A percentile compares a stretch with the other conserved stretches of the same genome.
These are phyloP conservation scores for Cadophora gregata DNA, from an alignment of 2,329 filamentous ascomycete species.

Conservation along the genomic window DNA sequence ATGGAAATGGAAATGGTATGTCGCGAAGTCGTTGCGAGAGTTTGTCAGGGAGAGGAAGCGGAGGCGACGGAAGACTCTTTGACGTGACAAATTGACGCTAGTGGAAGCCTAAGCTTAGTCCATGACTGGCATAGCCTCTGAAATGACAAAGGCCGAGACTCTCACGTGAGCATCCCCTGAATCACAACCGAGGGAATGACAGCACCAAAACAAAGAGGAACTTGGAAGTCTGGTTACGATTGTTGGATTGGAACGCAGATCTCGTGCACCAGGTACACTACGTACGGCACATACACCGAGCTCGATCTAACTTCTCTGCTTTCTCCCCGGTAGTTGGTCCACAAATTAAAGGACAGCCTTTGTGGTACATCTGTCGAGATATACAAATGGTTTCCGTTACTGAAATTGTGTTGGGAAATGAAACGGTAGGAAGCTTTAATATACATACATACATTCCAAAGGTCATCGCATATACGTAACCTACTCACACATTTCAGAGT, in stretches of 20 bases:
- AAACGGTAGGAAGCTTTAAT: too few relatives aligned
- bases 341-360: too few relatives aligned
- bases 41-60: constrained; percentile 1
- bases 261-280: too few relatives aligned
- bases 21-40: not conserved
- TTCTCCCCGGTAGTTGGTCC: too few relatives aligned
- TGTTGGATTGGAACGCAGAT: too few relatives aligned
- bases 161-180: not conserved
- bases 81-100: not conserved
- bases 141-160: not conserved
- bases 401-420: too few relatives aligned
- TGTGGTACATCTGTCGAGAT: too few relatives aligned
- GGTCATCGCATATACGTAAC: not conserved
- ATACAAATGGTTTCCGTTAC: too few relatives aligned
- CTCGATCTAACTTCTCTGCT: too few relatives aligned
- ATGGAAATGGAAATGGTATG: constrained; percentile 1
- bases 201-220: not conserved
- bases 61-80: not conserved
- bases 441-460: too few relatives aligned
- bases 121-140: not conserved
- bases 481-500: not conserved
- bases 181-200: not conserved
- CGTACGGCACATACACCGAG: too few relatives aligned
- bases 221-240: too few relatives aligned
- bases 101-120: not conserved